Conservation (phyloP, 2,329 filamentous ascomycete species). For the Fusarium mexicanum region DNA sequence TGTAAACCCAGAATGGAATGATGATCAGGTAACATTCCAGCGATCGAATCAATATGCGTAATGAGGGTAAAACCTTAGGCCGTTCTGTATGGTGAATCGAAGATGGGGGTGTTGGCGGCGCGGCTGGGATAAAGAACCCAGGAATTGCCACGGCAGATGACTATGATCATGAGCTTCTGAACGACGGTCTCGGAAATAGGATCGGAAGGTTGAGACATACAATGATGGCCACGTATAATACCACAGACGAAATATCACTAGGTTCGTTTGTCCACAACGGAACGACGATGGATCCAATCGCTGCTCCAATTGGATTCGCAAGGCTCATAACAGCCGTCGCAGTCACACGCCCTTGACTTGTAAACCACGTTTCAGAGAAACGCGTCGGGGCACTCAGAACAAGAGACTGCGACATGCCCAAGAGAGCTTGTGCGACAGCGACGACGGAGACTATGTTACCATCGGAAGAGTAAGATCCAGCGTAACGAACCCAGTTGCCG, state of each 20-base stretch:
- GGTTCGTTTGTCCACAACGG: not conserved
- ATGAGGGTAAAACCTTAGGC: not conserved
- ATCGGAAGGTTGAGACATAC: not conserved
- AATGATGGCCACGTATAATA: not conserved
- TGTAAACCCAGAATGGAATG: not conserved
- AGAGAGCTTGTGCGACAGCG: not conserved
- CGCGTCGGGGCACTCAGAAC: not conserved
- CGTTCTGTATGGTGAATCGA: not conserved
- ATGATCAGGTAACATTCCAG: not conserved
- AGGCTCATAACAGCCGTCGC: not conserved
- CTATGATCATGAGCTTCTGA: not conserved
- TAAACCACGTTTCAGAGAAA: not conserved
- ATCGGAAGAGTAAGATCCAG: not conserved
- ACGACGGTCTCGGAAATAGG: rapidly evolving
- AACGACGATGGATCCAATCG: not conserved
- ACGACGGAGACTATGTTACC: not conserved
- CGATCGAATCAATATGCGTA: not conserved
- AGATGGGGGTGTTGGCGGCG: not conserved
- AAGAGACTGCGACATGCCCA: not conserved
- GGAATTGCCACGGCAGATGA: not conserved
- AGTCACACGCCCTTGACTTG: not conserved
- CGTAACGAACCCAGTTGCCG: not conserved
- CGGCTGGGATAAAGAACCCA: rapidly evolving
- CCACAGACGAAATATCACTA: not conserved
- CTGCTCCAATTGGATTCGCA: not conserved